These are phyloP conservation scores for Penicillium paneum DNA, from an alignment of 2,329 filamentous ascomycete species.

Conservation along the genomic window DNA sequence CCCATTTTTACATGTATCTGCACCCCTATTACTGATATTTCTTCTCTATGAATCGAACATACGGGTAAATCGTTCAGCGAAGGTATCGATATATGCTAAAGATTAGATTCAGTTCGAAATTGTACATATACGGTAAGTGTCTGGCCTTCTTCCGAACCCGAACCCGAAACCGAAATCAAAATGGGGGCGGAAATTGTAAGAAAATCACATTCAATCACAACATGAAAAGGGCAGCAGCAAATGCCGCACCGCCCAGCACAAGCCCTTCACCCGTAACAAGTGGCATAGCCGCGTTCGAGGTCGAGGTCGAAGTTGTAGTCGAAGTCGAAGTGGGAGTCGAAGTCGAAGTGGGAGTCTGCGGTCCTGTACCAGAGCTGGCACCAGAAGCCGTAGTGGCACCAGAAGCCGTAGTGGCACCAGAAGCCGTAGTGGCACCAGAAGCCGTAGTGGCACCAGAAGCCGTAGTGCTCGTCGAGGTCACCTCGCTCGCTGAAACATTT, in stretches of 20 bases:
- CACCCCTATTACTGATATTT: background rate
- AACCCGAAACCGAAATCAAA: background rate
- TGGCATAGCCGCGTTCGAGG: conserved; percentile 4
- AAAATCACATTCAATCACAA: background rate
- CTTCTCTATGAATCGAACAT: background rate
- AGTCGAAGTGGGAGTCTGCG: background rate
- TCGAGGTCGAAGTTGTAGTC: background rate
- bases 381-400: background rate
- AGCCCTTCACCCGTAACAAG: background rate
- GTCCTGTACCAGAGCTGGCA: background rate
- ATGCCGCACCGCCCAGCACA: background rate
- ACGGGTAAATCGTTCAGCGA: background rate
- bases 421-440: too few species aligned
- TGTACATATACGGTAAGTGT: too few species aligned
- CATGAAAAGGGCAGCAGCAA: conserved; percentile 9
- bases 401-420: too few species aligned
- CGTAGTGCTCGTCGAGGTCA: background rate
- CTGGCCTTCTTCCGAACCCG: background rate
- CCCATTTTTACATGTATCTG: too few species aligned
- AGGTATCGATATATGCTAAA: too few species aligned
- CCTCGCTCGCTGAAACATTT: background rate
- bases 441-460: background rate
- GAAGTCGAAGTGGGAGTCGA: background rate
- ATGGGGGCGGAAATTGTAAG: background rate
- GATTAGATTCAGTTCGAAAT: too few species aligned